Percentiles rank a stretch among this genome's conserved stretches.
Conservation (phyloP, 768 basidiomycete genomes). For the Gymnopilus dilepis region DNA sequence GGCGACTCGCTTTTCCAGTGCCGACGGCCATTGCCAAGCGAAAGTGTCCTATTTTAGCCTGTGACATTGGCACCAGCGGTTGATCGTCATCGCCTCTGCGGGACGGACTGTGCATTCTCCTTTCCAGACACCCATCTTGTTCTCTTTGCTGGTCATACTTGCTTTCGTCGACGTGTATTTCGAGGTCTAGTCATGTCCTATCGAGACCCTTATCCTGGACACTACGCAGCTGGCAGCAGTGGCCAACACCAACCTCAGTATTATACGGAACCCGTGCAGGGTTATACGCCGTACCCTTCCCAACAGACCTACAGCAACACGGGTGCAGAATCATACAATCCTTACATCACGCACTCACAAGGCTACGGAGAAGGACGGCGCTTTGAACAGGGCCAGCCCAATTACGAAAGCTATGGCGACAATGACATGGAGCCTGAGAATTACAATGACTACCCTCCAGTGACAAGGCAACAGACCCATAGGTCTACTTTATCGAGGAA, state of each 20-base stretch:
- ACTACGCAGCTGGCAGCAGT: conserved; percentile 28
- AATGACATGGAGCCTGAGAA: conserved; percentile 22
- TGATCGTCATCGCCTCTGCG: conserved; percentile 1
- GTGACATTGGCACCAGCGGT: neutral
- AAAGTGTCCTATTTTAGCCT: neutral
- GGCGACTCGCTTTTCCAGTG: no score
- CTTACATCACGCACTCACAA: conserved; percentile 28
- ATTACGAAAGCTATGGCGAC: conserved; percentile 20
- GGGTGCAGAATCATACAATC: conserved; percentile 39
- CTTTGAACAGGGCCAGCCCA: conserved; percentile 18
- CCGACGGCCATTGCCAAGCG: neutral
- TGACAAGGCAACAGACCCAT: conserved; percentile 26
- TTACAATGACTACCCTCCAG: conserved; percentile 32
- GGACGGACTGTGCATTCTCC: conserved; percentile 9
- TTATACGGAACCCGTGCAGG: conserved; percentile 40
- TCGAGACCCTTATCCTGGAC: conserved; percentile 56
- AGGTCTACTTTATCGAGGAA: conserved; percentile 22
- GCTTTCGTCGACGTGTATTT: neutral
- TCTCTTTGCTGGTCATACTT: neutral
- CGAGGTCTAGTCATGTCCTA: conserved; percentile 46
- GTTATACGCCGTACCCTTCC: conserved; percentile 53
- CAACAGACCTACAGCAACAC: conserved; percentile 61
- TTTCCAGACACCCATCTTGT: conserved; percentile 1
- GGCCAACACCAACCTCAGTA: conserved; percentile 30
- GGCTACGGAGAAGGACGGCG: conserved; percentile 46